Conservation (phyloP, 208 protist genomes). For the Leishmania gerbilli region DNA sequence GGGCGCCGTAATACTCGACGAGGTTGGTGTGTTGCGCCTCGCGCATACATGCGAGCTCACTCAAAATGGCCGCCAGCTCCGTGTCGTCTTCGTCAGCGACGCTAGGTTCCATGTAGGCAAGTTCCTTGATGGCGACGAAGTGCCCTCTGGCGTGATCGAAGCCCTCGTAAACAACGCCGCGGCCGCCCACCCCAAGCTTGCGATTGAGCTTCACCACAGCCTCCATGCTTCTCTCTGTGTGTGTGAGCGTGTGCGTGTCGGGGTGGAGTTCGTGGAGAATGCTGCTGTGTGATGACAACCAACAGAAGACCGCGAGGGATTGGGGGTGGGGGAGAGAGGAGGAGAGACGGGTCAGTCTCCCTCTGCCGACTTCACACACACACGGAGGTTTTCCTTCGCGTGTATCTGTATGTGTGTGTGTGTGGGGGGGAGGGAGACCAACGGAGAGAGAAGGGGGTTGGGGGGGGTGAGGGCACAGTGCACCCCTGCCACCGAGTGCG, state of each 20-base stretch:
- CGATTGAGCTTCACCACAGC: slow-evolving; percentile 63
- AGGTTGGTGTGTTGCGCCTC: slow-evolving; percentile 70
- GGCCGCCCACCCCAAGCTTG: slow-evolving; percentile 75
- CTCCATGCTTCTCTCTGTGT: slow-evolving; percentile 12
- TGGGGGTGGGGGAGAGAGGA: neutral
- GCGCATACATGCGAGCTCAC: slow-evolving; percentile 82
- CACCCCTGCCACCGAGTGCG: neutral
- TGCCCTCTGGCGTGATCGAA: slow-evolving; percentile 77
- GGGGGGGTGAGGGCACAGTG: neutral
- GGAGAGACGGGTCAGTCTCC: neutral
- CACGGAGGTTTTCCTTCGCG: neutral
- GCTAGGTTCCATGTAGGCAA: slow-evolving; percentile 56
- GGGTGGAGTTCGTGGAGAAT: neutral
- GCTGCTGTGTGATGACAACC: neutral
- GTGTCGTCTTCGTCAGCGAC: slow-evolving; percentile 28
- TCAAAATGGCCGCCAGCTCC: slow-evolving; percentile 49
- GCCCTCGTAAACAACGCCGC: slow-evolving; percentile 82
- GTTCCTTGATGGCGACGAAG: slow-evolving; percentile 91
- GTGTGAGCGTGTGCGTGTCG: neutral
- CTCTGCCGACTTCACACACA: neutral
- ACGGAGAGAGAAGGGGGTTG: neutral
- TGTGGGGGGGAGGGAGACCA: neutral
- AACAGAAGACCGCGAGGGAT: neutral
- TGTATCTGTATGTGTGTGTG: neutral
- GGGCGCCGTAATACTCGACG: slow-evolving; percentile 82